Percentiles rank a stretch among this genome's conserved stretches.
These are phyloP conservation scores for Tetraselmis striata DNA, from an alignment of 139 green algal species.

Conservation along the genomic window DNA sequence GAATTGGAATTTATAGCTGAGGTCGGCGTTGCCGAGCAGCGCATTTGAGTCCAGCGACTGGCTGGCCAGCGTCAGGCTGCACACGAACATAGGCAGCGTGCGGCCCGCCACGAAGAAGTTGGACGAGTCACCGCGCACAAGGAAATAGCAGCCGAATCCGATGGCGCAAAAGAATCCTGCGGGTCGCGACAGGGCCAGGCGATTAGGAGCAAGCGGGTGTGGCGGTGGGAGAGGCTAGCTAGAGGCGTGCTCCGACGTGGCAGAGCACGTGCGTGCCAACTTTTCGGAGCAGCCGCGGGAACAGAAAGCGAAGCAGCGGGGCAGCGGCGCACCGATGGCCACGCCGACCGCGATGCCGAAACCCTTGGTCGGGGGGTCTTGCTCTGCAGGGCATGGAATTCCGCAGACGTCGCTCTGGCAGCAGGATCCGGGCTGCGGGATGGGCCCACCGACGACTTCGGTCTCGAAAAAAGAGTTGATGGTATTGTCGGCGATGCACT, in stretches of 20 bases:
- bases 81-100: constrained; percentile 25
- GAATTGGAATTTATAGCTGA: constrained; percentile 28
- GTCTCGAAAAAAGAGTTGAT: neutral
- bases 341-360: constrained; percentile 1
- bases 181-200: too few species aligned
- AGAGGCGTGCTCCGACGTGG: too few species aligned
- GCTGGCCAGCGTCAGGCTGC: constrained; percentile 19
- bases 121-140: constrained; percentile 1
- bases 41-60: constrained; percentile 39
- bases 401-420: constrained; percentile 26
- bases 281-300: too few species aligned
- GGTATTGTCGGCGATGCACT: neutral
- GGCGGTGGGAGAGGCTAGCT: too few species aligned
- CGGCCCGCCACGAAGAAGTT: constrained; percentile 33
- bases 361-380: constrained; percentile 16
- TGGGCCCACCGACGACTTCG: neutral
- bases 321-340: neutral
- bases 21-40: constrained; percentile 24
- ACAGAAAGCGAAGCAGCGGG: neutral
- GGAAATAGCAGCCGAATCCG: constrained; percentile 4
- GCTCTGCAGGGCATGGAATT: constrained; percentile 9
- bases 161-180: constrained; percentile 16
- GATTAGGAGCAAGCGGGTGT: too few species aligned
- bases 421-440: constrained; percentile 1
- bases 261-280: too few species aligned